Percentiles rank a stretch among this genome's conserved stretches.
Conservation (phyloP, 225 moss, liverwort and hornwort species). For the Ulota crispa region DNA sequence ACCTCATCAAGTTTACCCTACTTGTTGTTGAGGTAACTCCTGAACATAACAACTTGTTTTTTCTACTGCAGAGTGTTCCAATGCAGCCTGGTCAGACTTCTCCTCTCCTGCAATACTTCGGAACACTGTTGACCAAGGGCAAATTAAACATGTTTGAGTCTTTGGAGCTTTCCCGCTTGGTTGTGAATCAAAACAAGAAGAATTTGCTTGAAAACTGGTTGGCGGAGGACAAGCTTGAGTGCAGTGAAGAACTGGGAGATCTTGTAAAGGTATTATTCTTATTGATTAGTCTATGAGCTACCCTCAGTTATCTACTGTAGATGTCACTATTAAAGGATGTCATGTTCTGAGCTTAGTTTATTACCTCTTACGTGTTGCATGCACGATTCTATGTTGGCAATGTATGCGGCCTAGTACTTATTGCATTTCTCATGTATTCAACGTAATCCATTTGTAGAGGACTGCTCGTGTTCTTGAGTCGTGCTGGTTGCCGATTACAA, state of each 20-base stretch:
- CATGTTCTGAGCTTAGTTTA: constrained; percentile 5
- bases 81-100: constrained; percentile 95
- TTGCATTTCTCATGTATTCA: background rate
- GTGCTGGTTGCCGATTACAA: background rate
- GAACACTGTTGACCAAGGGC: constrained; percentile 89
- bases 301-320: background rate
- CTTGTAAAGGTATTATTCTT: constrained; percentile 75
- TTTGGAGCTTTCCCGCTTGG: constrained; percentile 91
- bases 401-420: background rate
- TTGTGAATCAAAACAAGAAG: constrained; percentile 98
- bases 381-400: background rate
- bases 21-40: background rate
- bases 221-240: constrained; percentile 99
- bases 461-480: background rate
- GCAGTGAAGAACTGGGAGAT: constrained; percentile 98
- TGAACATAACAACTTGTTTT: constrained; percentile 13
- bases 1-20: background rate
- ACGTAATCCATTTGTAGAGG: background rate
- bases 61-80: constrained; percentile 82
- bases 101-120: constrained; percentile 94
- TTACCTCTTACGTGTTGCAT: background rate
- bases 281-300: constrained; percentile 13
- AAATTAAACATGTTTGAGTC: constrained; percentile 89
- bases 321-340: background rate
- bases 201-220: constrained; percentile 96